Evolutionary conservation across 2,329 filamentous ascomycete genomes (phyloP), one percentile per base, ranked within the genome.

Genomic region (Ascochyta clinopodiicola): DNA sequence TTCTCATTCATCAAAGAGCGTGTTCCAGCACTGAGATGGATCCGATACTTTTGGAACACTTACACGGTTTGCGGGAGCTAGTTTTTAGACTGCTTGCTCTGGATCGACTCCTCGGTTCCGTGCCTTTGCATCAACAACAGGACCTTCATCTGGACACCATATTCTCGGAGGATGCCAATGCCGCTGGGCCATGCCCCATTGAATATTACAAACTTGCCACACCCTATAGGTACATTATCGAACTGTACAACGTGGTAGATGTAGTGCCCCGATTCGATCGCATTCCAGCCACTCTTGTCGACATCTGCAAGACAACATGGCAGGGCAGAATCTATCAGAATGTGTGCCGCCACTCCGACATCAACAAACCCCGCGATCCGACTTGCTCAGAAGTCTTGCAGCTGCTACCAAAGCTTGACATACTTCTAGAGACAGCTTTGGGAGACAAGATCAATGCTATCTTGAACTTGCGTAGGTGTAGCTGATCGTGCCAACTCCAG

Each of bases 51-150:
- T 19, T 38, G 29, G 38, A 32, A 21, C 47, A 37, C 29, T 35
- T 19, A 27, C 37, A 50, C 19, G 37, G 21, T 25, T 19, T 46
- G 29, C 52, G 36, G 36, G 27, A 43, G 35, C 31, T 56, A 31
- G 19, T 31, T 31, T 9, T 19, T 38, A 40, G 36, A 32, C 52
- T 56, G 31, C 40, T 45, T n/a, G 40, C 46, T 32, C 46, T 56
- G 27, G 52, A 56, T 43, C 35, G 31, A 36, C 45, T 56, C 25
- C 52, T 56, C 32, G 42, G 40, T 21, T 46, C 52, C 29, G 42
- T 51, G 29, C 40, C 52, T 51, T 27, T 46, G 32, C 36, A 49
- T 38, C 22, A 8, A 29, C 36, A 42, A 49, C 37, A 42, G 25
- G 42, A 48, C 35, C 42, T 56, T 39, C 40, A 46, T 50, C 46